These are phyloP conservation scores for Amphirosellinia nigrospora DNA, from an alignment of 495 filamentous ascomycete genomes.

Conservation along the genomic window DNA sequence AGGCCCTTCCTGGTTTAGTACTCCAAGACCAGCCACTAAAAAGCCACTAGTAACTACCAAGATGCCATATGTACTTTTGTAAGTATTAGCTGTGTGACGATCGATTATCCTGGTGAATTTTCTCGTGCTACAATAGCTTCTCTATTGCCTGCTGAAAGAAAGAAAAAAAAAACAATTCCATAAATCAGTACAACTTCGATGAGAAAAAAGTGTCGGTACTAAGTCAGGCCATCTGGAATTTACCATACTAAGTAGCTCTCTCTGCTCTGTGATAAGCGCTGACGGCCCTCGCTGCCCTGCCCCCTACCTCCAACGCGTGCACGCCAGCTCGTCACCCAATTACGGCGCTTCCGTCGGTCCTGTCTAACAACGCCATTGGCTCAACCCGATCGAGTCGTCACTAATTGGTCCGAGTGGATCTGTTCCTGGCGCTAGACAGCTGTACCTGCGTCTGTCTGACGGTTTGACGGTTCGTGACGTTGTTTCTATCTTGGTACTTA, in stretches of 20 bases:
- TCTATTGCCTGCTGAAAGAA: no score
- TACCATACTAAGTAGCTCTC: no score
- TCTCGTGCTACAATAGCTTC: no score
- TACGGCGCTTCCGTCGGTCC: slow-evolving; percentile 24
- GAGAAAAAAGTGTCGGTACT: background rate
- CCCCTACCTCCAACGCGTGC: slow-evolving; percentile 14
- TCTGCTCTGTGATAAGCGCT: slow-evolving; percentile 4
- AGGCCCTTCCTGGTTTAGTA: slow-evolving; percentile 8
- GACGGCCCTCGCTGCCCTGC: background rate
- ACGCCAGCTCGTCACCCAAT: slow-evolving; percentile 19
- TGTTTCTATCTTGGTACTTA: slow-evolving; percentile 19
- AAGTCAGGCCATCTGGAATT: no score
- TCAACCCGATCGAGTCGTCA: slow-evolving; percentile 5
- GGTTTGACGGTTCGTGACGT: background rate
- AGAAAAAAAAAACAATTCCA: background rate
- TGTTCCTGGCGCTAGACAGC: slow-evolving; percentile 17
- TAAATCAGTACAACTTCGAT: background rate
- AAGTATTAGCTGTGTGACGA: background rate
- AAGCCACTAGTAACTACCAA: slow-evolving; percentile 6
- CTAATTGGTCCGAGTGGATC: background rate
- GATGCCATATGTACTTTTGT: no score
- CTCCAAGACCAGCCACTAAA: background rate
- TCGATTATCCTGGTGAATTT: background rate
- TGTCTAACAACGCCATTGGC: slow-evolving; percentile 22
- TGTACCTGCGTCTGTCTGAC: slow-evolving; percentile 15